Evolutionary conservation across 2,329 filamentous ascomycete species (phyloP).

Genomic region (Talaromyces verruculosus): DNA sequence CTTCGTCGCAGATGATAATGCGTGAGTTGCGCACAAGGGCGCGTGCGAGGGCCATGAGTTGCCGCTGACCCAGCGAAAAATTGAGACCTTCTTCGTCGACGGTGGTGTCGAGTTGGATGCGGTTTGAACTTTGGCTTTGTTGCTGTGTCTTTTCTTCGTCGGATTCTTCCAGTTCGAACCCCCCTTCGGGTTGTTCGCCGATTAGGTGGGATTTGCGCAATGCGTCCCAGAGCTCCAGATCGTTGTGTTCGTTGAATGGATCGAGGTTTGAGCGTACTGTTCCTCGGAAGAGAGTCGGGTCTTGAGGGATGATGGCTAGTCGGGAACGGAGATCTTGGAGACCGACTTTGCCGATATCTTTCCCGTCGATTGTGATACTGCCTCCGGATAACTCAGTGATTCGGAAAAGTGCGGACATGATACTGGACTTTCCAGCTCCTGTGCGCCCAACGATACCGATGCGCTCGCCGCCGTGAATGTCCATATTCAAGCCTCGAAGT

Average conservation of each 20-base stretch:
- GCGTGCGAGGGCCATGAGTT: constrained; percentile 90
- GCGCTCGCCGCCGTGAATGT: constrained; percentile 47
- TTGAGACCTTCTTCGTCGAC: constrained; percentile 96
- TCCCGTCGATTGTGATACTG: constrained; percentile 45
- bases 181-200: constrained; percentile 45
- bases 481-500: constrained; percentile 61
- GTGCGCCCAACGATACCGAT: constrained; percentile 51
- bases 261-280: constrained; percentile 48
- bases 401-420: constrained; percentile 49
- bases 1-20: constrained; percentile 97
- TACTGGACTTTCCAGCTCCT: constrained; percentile 48
- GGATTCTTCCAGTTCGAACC: constrained; percentile 27
- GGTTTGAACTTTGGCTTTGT: constrained; percentile 29
- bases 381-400: constrained; percentile 44
- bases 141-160: constrained; percentile 3
- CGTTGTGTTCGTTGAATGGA: constrained; percentile 47
- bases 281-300: constrained; percentile 47
- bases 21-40: constrained; percentile 83
- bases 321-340: constrained; percentile 45
- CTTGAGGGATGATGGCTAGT: constrained; percentile 49
- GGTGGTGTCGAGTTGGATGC: constrained; percentile 76
- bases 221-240: constrained; percentile 50
- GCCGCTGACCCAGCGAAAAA: constrained; percentile 90
- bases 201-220: constrained; percentile 50
- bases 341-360: constrained; percentile 44